phyloP scores from a whole-genome alignment of 768 basidiomycete genomes.

The Stropharia rugosoannulata region DNA sequence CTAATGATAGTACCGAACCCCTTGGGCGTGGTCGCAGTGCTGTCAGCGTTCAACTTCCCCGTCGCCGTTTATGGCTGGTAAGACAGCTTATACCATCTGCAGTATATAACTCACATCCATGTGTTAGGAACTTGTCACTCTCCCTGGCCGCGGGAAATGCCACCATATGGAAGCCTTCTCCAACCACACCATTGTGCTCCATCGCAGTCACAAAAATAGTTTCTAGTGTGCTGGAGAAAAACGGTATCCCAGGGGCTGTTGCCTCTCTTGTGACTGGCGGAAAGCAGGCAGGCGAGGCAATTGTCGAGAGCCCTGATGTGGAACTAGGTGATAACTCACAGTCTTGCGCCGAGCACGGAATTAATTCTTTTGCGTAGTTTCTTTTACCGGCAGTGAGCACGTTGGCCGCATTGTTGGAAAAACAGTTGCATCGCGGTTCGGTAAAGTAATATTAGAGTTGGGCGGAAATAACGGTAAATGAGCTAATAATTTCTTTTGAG shows the following conservation, averaged over 20 bases:
- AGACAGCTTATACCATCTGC: slow-evolving; percentile 4
- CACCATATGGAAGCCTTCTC: slow-evolving; percentile 94
- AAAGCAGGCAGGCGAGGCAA: slow-evolving; percentile 73
- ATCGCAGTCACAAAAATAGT: slow-evolving; percentile 90
- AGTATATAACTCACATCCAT: slow-evolving; percentile 1
- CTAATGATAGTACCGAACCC: slow-evolving; percentile 80
- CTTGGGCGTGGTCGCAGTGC: slow-evolving; percentile 64
- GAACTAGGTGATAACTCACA: slow-evolving; percentile 60
- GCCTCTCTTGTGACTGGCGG: slow-evolving; percentile 84
- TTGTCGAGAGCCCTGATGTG: slow-evolving; percentile 73
- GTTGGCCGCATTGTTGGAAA: slow-evolving; percentile 89
- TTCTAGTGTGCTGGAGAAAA: slow-evolving; percentile 73
- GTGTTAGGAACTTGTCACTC: slow-evolving; percentile 81
- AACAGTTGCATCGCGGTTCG: slow-evolving; percentile 83
- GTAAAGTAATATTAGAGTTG: slow-evolving; percentile 86
- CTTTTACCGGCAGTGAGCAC: slow-evolving; percentile 92
- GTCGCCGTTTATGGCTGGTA: slow-evolving; percentile 92
- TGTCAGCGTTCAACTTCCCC: slow-evolving; percentile 97
- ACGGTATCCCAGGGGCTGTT: slow-evolving; percentile 82
- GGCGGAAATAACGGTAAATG: slow-evolving; percentile 91
- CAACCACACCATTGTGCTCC: slow-evolving; percentile 84
- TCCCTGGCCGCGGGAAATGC: slow-evolving; percentile 90
- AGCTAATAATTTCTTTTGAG: slow-evolving; percentile 13
- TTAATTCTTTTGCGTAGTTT: slow-evolving; percentile 50
- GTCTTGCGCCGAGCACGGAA: slow-evolving; percentile 1